These are phyloP conservation scores for Alternaria sp. DNA, from an alignment of 2,329 filamentous ascomycete genomes.

Conservation along the genomic window DNA sequence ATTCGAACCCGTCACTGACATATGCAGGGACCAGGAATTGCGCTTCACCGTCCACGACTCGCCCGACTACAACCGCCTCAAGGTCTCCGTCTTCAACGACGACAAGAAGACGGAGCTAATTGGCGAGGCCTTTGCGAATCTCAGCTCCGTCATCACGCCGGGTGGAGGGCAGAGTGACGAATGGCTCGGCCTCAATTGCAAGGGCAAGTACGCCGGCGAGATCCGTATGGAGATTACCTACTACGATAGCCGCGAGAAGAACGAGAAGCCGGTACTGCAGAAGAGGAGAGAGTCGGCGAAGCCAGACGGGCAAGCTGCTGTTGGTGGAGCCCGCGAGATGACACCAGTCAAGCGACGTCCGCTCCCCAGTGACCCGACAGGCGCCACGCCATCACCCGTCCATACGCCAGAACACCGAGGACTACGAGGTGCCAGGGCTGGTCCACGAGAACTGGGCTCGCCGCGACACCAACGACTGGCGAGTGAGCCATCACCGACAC, in stretches of 20 bases:
- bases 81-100: constrained; percentile 96
- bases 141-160: constrained; percentile 79
- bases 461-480: constrained; percentile 41
- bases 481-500: constrained; percentile 32
- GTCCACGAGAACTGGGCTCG: constrained; percentile 48
- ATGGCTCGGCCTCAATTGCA: constrained; percentile 88
- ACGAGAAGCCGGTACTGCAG: constrained; percentile 69
- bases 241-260: constrained; percentile 87
- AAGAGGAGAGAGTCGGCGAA: constrained; percentile 59
- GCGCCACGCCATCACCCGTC: constrained; percentile 52
- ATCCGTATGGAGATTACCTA: constrained; percentile 95
- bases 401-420: constrained; percentile 44
- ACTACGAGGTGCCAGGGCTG: constrained; percentile 41
- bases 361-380: constrained; percentile 78
- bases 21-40: constrained; percentile 89
- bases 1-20: constrained; percentile 24
- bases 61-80: constrained; percentile 93
- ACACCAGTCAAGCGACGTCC: constrained; percentile 82
- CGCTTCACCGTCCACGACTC: constrained; percentile 97
- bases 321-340: constrained; percentile 61
- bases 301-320: constrained; percentile 50
- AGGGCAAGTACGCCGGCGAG: constrained; percentile 94
- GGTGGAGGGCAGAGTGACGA: constrained; percentile 93
- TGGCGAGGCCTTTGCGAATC: constrained; percentile 88
- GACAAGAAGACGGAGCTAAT: constrained; percentile 98